Percentiles rank a stretch among this genome's conserved stretches.
Conservation (phyloP, 2,329 filamentous ascomycete species). For the Kalmusia sp. region DNA sequence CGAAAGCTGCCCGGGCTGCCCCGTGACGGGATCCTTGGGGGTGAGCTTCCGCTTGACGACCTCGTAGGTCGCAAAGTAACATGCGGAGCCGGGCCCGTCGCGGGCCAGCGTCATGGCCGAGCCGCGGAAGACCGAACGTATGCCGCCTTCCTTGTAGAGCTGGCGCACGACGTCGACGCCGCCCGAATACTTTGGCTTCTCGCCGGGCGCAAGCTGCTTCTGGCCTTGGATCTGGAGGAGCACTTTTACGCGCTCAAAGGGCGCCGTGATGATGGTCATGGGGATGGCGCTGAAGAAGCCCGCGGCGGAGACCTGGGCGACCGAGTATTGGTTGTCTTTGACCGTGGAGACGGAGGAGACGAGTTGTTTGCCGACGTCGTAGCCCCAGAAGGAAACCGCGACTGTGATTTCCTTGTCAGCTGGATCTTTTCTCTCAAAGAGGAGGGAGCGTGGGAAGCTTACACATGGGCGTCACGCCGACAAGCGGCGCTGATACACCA, state of each 20-base stretch:
- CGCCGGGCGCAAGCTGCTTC: conserved; percentile 80
- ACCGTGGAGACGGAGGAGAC: conserved; percentile 73
- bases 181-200: conserved; percentile 91
- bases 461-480: conserved; percentile 99
- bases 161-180: conserved; percentile 90
- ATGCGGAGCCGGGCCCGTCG: conserved; percentile 90
- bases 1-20: conserved; percentile 79
- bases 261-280: conserved; percentile 97
- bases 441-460: conserved; percentile 53
- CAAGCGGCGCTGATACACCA: conserved; percentile 92
- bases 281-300: conserved; percentile 96
- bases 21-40: conserved; percentile 74
- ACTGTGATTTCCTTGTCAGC: conserved; percentile 50
- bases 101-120: conserved; percentile 88
- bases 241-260: conserved; percentile 98
- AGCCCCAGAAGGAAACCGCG: conserved; percentile 78
- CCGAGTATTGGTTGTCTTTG: conserved; percentile 74
- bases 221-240: conserved; percentile 97
- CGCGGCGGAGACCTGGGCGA: conserved; percentile 86
- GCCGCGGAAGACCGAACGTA: conserved; percentile 92
- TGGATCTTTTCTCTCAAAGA: background rate
- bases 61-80: conserved; percentile 98
- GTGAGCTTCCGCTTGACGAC: conserved; percentile 88
- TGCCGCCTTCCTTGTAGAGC: conserved; percentile 87
- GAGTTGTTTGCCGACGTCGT: conserved; percentile 92